phyloP scores from a whole-genome alignment of 345 rosid species.

The Dipteronia dyeriana region DNA sequence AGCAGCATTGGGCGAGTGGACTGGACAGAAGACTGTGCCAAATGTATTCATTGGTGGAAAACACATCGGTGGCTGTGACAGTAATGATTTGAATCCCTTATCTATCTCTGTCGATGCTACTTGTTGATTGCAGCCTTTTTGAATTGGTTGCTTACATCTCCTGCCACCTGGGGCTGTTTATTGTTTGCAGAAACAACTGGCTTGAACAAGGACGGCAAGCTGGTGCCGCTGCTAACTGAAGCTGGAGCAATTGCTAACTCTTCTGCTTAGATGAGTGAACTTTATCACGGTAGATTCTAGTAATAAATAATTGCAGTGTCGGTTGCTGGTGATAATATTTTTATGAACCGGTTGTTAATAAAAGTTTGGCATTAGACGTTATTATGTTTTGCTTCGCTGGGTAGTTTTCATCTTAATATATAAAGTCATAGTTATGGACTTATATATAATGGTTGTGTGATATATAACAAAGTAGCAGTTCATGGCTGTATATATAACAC shows the following conservation, averaged over 20 bases:
- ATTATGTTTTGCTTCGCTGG: background rate
- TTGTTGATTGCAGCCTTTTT: no score
- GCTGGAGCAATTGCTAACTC: conserved; percentile 65
- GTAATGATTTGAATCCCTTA: conserved; percentile 35
- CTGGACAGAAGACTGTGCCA: conserved; percentile 73
- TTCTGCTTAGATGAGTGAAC: conserved; percentile 30
- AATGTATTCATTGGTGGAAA: conserved; percentile 75
- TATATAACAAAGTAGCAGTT: background rate
- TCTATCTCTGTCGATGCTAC: background rate
- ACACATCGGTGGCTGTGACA: conserved; percentile 83
- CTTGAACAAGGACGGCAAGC: conserved; percentile 55
- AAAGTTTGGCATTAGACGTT: background rate
- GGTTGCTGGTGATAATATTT: background rate
- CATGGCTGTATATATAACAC: no score
- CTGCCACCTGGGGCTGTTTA: background rate
- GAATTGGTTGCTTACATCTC: background rate
- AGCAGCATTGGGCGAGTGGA: conserved; percentile 64
- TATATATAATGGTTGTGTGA: background rate
- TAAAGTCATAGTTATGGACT: no score
- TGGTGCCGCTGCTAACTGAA: conserved; percentile 72
- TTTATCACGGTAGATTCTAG: conserved; percentile 4
- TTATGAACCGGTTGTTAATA: background rate
- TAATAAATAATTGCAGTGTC: conserved; percentile 3
- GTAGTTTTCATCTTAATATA: background rate
- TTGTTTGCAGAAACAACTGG: conserved; percentile 53